Percentiles rank a stretch among this genome's conserved stretches.
phyloP scores from a whole-genome alignment of 306 rosid species.

The Vigna hirtella region DNA sequence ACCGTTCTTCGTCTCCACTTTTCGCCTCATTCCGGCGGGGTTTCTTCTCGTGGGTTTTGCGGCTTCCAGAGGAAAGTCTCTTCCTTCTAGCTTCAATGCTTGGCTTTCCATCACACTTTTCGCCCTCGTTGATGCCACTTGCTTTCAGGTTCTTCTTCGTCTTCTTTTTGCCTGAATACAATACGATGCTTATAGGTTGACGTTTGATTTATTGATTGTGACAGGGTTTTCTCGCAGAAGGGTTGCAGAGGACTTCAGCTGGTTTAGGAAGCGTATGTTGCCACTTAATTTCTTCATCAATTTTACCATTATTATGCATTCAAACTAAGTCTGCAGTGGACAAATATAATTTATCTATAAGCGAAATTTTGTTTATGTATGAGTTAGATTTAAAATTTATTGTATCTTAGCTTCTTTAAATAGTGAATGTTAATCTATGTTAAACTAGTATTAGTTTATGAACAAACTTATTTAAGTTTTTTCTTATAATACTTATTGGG shows the following conservation, averaged over 20 bases:
- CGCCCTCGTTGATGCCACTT: slow-evolving; percentile 83
- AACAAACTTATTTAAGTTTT: no score
- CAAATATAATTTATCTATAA: no score
- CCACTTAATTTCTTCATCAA: slow-evolving; percentile 37
- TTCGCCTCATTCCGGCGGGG: slow-evolving; percentile 92
- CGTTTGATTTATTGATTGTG: slow-evolving; percentile 6
- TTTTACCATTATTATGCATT: background rate
- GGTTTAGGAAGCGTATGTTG: slow-evolving; percentile 94
- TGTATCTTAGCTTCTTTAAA: no score
- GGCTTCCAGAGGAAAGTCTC: slow-evolving; percentile 70
- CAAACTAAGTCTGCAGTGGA: no score
- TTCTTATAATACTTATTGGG: background rate
- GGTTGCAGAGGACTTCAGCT: slow-evolving; percentile 87
- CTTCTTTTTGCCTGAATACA: background rate
- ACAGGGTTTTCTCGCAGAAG: slow-evolving; percentile 92
- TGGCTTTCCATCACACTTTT: slow-evolving; percentile 87
- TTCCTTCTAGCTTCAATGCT: slow-evolving; percentile 74
- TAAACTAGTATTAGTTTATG: no score
- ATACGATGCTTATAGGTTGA: background rate
- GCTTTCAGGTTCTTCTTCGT: slow-evolving; percentile 64
- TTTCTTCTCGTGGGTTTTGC: slow-evolving; percentile 84
- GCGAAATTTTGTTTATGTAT: no score
- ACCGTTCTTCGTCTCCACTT: slow-evolving; percentile 82
- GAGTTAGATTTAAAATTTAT: no score
- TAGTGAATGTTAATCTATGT: no score